These are phyloP conservation scores for Botrytis byssoidea DNA, from an alignment of 2,329 filamentous ascomycete species.

Conservation along the genomic window DNA sequence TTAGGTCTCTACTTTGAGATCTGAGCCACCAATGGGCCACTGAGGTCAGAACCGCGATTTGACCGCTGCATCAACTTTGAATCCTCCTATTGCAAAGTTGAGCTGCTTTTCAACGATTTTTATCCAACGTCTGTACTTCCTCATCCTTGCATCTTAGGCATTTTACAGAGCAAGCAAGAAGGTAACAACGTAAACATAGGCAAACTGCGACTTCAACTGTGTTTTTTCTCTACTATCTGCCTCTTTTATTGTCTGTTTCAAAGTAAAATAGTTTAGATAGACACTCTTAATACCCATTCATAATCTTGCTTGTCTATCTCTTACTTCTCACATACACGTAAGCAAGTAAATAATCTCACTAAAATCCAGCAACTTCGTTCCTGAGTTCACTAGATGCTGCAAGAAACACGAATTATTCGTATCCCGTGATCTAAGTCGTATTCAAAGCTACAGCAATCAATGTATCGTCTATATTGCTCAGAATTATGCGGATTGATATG, in stretches of 20 bases:
- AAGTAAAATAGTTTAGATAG: background rate
- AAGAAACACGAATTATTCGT: background rate
- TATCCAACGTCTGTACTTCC: background rate
- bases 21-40: background rate
- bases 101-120: rapidly evolving
- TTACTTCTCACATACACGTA: background rate
- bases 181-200: background rate
- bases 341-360: background rate
- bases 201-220: background rate
- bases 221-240: background rate
- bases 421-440: rapidly evolving
- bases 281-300: background rate
- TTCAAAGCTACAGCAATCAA: no score
- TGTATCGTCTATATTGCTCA: background rate
- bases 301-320: background rate
- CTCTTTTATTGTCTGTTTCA: background rate
- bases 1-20: background rate
- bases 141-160: background rate
- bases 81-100: background rate
- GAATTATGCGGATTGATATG: background rate
- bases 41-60: background rate
- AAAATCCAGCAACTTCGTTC: background rate
- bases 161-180: background rate
- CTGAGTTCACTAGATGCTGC: background rate
- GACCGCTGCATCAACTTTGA: background rate